Base-by-base conservation (phyloP, 345 rosid species). In the Sonneratia alba region DNA sequence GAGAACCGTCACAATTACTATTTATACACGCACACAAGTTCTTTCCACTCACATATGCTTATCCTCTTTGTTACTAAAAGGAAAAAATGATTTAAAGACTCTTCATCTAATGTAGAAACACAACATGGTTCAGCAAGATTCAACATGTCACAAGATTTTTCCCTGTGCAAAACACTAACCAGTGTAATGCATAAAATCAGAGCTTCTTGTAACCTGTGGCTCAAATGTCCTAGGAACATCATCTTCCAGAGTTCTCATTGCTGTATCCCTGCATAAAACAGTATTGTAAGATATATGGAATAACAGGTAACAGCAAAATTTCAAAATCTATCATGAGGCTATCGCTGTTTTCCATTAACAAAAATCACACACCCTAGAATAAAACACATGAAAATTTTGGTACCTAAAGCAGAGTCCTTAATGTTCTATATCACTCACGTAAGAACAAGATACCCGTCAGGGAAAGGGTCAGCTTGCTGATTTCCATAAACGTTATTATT, bases 111-210 rank as follows among this genome's bases (percentile, higher is more conserved):
- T 14, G 7, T 56, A 40, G 21, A 34, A 69, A 9, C 0, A 73
- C 12, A 43, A 15, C 76, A 32, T 75, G 70, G 76, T 72, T 72
- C 76, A 66, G 73, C 81, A 69, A 75, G 73, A 77, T 73, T 53
- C 81, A 73, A 73, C 64, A 73, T 36, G 67, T 59, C 66, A 62
- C 65, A 66, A 36, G 67, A 69, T 42, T 42, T 42, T 42, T 42
- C 0, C 10, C 10, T 9, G 7, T 1, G 45, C 6, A 9, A 0
- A 2, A 4, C 45, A 48, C 53, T 79, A 59, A 77, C 74, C 19
- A 71, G 72, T 64, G 73, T 72, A 42, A 24, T 38, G 76, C 81
- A 69, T n/a, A 64, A 64, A 64, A n/a, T 51, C 73, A 66, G 69
- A 53, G 73, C 76, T 75, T 75, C 70, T 76, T 32, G 69, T 36